Conservation (phyloP, 2,329 filamentous ascomycete species). For the Neopestalotiopsis clavispora region DNA sequence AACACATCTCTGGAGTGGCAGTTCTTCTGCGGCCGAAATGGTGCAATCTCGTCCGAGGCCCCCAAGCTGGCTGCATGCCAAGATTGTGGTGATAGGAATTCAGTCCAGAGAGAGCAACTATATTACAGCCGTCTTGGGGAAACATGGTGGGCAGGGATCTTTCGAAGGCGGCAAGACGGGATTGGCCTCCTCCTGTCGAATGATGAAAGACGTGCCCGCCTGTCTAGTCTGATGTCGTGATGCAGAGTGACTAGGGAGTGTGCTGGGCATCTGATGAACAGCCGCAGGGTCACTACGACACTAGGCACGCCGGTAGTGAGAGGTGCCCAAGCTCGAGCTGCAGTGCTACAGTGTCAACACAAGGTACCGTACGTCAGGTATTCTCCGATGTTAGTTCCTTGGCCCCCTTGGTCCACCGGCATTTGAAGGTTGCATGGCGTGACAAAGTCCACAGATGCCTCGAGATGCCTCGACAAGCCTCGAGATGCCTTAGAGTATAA, state of each 20-base stretch:
- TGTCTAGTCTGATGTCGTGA: background rate
- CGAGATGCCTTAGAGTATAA: background rate
- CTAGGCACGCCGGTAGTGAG: background rate
- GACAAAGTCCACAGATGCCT: background rate
- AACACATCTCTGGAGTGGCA: background rate
- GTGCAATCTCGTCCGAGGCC: background rate
- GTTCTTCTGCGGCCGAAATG: background rate
- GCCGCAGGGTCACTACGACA: background rate
- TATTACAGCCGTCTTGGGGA: background rate
- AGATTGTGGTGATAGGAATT: background rate
- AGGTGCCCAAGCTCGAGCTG: background rate
- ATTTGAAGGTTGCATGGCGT: background rate
- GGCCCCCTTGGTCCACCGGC: background rate
- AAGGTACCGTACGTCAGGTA: slow-evolving; percentile 1
- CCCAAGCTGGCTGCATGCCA: background rate
- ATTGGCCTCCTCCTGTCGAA: background rate
- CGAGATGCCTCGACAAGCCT: background rate
- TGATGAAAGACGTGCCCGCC: background rate
- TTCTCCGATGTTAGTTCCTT: slow-evolving; percentile 4
- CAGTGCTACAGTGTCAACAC: background rate
- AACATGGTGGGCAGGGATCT: background rate
- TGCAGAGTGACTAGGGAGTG: background rate
- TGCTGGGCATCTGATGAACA: background rate
- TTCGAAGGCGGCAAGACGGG: background rate
- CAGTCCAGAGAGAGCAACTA: background rate